Evolutionary conservation across 2,329 filamentous ascomycete species (phyloP).

Genomic region (Beauveria asiatica): DNA sequence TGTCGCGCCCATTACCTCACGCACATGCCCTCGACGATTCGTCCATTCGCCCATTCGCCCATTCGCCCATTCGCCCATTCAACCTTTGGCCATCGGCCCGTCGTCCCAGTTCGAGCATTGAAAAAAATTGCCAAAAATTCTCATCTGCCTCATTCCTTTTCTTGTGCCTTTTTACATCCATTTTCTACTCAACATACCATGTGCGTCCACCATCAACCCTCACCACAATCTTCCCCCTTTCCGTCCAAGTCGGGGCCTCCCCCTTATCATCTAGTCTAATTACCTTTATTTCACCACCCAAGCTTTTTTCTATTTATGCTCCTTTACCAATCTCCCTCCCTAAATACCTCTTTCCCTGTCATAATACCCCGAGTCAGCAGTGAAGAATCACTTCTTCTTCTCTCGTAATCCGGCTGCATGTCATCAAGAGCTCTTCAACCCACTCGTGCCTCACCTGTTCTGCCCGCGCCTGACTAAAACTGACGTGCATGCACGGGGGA

Average conservation of each 20-base stretch:
- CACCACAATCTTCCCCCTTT: neutral
- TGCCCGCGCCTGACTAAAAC: constrained; percentile 6
- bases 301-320: neutral
- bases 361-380: too few species aligned
- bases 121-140: neutral
- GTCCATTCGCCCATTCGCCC: constrained; percentile 2
- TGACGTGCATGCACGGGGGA: constrained; percentile 5
- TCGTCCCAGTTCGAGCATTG: neutral
- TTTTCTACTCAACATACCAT: neutral
- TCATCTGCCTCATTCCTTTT: neutral
- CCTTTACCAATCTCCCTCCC: neutral
- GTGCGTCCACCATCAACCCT: neutral
- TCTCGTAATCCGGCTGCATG: neutral
- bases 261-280: neutral
- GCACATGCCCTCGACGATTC: constrained; percentile 7
- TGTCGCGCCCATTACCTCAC: neutral
- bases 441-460: neutral
- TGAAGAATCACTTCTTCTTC: neutral
- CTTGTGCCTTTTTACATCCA: neutral
- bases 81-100: neutral
- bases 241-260: neutral
- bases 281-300: neutral
- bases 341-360: neutral
- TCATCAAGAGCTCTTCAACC: neutral
- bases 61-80: constrained; percentile 4